Conservation (phyloP, 2,329 filamentous ascomycete species). For the Claviceps sp. region DNA sequence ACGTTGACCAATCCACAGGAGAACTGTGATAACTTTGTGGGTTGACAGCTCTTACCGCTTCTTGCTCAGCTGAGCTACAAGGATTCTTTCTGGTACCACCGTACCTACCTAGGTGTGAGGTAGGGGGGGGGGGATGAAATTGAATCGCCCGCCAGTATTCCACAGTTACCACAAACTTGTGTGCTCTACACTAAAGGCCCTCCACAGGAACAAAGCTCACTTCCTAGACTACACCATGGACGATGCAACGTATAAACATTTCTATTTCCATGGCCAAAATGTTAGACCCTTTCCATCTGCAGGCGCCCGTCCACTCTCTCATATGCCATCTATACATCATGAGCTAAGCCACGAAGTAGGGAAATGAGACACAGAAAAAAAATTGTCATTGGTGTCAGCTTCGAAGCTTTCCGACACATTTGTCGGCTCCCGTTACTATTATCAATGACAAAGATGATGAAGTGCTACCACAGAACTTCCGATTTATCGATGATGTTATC, state of each 20-base stretch:
- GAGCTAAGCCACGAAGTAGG: conserved; percentile 12
- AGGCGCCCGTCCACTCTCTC: not conserved
- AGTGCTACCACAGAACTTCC: conserved; percentile 48
- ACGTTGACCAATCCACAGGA: too few relatives aligned
- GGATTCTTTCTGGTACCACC: too few relatives aligned
- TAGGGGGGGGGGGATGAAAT: too few relatives aligned
- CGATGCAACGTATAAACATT: conserved; percentile 30
- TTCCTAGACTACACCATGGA: conserved; percentile 25
- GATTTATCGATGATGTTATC: conserved; percentile 52
- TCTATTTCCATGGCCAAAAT: conserved; percentile 32
- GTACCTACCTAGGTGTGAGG: too few relatives aligned
- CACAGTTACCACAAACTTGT: not conserved
- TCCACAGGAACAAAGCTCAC: not conserved
- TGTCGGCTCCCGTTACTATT: conserved; percentile 42
- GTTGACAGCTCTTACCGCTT: too few relatives aligned
- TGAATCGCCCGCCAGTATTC: not conserved
- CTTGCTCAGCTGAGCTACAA: too few relatives aligned
- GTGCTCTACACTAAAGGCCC: too few relatives aligned
- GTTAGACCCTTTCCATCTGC: conserved; percentile 10
- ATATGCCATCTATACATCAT: not conserved
- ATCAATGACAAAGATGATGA: conserved; percentile 47
- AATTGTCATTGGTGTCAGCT: conserved; percentile 51
- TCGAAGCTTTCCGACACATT: conserved; percentile 36
- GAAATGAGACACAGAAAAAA: conserved; percentile 23
- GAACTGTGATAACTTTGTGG: too few relatives aligned